Percentiles rank a stretch among this genome's conserved stretches.
These are phyloP conservation scores for Umbelopsis sp. DNA, from an alignment of 371 early-diverging fungal genomes.

Conservation along the genomic window DNA sequence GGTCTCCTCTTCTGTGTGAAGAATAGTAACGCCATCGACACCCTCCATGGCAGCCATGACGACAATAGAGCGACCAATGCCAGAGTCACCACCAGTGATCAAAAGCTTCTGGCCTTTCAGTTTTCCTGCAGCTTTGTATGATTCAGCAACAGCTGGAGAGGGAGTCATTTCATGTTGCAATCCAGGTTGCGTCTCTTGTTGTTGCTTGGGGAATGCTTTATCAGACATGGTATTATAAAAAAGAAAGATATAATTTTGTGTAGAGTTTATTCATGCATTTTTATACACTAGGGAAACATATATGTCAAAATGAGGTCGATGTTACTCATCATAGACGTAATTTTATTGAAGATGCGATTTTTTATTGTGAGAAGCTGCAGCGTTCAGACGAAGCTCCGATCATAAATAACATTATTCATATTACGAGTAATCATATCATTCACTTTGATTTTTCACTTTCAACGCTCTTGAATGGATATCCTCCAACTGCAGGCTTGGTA, in stretches of 20 bases:
- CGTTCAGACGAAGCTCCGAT: no score
- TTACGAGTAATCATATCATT: background rate
- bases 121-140: conserved; percentile 33
- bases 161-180: conserved; percentile 31
- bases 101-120: conserved; percentile 28
- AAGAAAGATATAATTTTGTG: background rate
- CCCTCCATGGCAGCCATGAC: conserved; percentile 32
- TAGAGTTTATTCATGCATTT: background rate
- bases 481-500: background rate
- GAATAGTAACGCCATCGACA: conserved; percentile 30
- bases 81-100: conserved; percentile 26
- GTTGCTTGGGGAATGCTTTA: conserved; percentile 19
- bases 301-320: background rate
- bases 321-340: background rate
- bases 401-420: no score
- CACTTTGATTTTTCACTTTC: conserved; percentile 10
- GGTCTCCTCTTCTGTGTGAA: conserved; percentile 24
- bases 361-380: background rate
- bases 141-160: conserved; percentile 25
- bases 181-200: conserved; percentile 25
- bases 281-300: background rate
- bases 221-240: conserved; percentile 1
- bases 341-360: background rate
- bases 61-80: conserved; percentile 31
- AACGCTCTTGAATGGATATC: conserved; percentile 18